A percentile compares a stretch with the other conserved stretches of the same genome.
phyloP scores from a whole-genome alignment of 192 early-diverging fungal genomes.

The Backusella macrospora region DNA sequence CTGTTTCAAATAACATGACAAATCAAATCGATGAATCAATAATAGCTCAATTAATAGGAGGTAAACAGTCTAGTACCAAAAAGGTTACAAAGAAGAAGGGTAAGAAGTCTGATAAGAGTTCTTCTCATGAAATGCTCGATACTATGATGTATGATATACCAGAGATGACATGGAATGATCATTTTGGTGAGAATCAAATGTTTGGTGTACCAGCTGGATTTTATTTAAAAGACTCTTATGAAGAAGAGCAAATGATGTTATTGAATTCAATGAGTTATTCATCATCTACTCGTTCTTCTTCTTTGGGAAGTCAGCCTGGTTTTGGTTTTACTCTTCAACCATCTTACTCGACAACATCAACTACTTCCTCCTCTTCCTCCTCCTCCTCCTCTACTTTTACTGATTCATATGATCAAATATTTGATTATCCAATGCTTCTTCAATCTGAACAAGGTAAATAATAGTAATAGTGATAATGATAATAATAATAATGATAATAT shows the following conservation, averaged over 20 bases:
- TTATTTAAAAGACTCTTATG: too few species aligned
- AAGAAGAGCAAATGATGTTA: not conserved
- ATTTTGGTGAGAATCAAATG: not conserved
- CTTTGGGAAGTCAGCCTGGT: not conserved
- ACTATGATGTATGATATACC: not conserved
- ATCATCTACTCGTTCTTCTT: not conserved
- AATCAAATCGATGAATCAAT: not conserved
- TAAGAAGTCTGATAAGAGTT: constrained; percentile 6
- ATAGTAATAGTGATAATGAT: not conserved
- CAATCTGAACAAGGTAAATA: not conserved
- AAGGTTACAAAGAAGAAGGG: not conserved
- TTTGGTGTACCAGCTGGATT: too few species aligned
- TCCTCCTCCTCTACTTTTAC: not conserved
- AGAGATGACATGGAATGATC: constrained; percentile 10
- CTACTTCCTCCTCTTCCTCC: not conserved
- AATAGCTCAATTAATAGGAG: constrained; percentile 28
- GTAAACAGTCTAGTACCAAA: constrained; percentile 22
- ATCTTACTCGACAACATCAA: constrained; percentile 7
- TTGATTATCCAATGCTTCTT: constrained; percentile 2
- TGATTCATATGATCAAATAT: constrained; percentile 2
- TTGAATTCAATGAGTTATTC: too few species aligned
- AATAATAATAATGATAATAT: not conserved
- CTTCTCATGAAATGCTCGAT: too few species aligned
- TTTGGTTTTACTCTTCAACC: constrained; percentile 3
- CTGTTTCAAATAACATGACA: not conserved